A percentile compares a stretch with the other conserved stretches of the same genome.
phyloP scores from a whole-genome alignment of 331 rosid species.

The Malus hybrid region DNA sequence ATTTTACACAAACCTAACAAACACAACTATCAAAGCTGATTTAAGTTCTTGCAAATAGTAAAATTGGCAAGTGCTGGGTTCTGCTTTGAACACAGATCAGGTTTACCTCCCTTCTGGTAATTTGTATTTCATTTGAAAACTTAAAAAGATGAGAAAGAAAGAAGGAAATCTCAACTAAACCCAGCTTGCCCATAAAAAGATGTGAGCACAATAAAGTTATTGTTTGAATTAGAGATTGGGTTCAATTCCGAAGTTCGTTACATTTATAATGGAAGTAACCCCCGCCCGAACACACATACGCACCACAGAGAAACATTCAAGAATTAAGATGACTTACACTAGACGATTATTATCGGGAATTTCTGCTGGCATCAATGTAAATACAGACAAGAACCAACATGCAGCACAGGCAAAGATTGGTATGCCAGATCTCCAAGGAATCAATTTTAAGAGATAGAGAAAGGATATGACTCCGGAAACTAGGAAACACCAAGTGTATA shows the following conservation, averaged over 20 bases:
- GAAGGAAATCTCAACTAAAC: background rate
- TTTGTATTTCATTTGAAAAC: background rate
- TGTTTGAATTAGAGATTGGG: background rate
- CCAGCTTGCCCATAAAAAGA: background rate
- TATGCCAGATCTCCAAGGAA: slow-evolving; percentile 80
- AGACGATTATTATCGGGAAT: slow-evolving; percentile 73
- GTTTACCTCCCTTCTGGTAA: background rate
- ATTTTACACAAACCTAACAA: background rate
- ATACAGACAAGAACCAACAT: slow-evolving; percentile 77
- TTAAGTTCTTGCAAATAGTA: background rate
- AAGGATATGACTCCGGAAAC: slow-evolving; percentile 44
- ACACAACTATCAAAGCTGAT: background rate
- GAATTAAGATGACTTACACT: slow-evolving; percentile 50
- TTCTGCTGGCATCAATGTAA: slow-evolving; percentile 92
- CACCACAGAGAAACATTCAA: background rate
- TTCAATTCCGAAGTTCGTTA: background rate
- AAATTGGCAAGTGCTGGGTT: background rate
- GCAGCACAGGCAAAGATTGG: slow-evolving; percentile 56
- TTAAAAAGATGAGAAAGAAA: background rate
- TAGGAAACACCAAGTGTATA: slow-evolving; percentile 78
- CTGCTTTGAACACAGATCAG: background rate
- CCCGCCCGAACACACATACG: too few relatives aligned
- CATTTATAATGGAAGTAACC: background rate
- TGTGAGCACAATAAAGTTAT: background rate
- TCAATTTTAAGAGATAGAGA: slow-evolving; percentile 42